A percentile compares a stretch with the other conserved stretches of the same genome.
Conservation (phyloP, 208 protist species). For the Trypanosoma vivax region DNA sequence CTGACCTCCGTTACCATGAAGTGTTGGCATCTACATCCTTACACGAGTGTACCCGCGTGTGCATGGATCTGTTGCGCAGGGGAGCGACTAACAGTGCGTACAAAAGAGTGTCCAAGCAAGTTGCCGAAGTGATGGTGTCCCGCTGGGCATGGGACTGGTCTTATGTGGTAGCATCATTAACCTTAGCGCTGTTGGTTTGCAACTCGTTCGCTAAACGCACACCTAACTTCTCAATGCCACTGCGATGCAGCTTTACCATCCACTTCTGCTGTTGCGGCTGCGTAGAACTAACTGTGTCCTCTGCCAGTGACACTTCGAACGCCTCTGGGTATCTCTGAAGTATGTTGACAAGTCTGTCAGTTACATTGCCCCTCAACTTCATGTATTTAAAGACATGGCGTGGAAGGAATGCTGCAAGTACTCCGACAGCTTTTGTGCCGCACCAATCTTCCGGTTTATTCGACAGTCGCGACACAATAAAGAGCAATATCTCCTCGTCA, state of each 20-base stretch:
- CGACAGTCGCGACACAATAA: constrained; percentile 6
- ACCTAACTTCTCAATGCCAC: constrained; percentile 13
- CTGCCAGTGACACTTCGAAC: constrained; percentile 9
- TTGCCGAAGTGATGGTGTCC: too few relatives aligned
- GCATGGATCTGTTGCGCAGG: too few relatives aligned
- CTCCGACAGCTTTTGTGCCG: not conserved
- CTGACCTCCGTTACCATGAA: too few relatives aligned
- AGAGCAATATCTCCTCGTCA: constrained; percentile 20
- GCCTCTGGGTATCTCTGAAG: constrained; percentile 14
- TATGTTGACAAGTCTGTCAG: not conserved
- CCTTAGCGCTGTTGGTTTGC: not conserved
- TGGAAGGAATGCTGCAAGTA: constrained; percentile 9
- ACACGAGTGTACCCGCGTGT: too few relatives aligned
- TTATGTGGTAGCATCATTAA: not conserved
- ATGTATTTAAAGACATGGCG: constrained; percentile 20
- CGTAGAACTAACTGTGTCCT: not conserved
- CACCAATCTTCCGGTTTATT: constrained; percentile 17
- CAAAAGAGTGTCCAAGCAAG: too few relatives aligned
- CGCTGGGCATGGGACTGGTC: not conserved
- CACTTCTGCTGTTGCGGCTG: not conserved
- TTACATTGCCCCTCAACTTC: not conserved
- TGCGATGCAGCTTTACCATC: constrained; percentile 6
- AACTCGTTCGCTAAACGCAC: constrained; percentile 6
- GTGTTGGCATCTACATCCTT: too few relatives aligned
- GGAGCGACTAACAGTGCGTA: too few relatives aligned